Evolutionary conservation across 2,329 filamentous ascomycete genomes (phyloP).

Genomic region (Calonectria pteridis): DNA sequence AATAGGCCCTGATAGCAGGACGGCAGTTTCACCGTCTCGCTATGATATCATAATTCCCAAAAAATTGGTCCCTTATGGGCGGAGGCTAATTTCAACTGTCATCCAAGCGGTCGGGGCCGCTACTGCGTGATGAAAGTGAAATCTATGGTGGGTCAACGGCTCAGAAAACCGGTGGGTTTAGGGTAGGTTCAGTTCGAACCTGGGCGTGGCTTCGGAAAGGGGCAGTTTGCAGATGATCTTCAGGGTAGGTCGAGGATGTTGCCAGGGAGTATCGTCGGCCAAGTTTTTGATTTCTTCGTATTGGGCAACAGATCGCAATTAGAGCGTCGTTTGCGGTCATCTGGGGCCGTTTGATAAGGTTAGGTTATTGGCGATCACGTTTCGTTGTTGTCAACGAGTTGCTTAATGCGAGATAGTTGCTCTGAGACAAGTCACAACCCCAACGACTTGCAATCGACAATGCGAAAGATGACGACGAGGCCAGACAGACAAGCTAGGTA

Average conservation of each 20-base stretch:
- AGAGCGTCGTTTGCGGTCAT: background rate
- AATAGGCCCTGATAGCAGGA: background rate
- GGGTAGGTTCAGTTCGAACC: background rate
- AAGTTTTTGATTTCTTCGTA: background rate
- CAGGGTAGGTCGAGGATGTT: background rate
- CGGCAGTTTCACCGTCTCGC: background rate
- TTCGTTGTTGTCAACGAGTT: background rate
- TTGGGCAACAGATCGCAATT: background rate
- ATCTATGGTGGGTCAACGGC: conserved; percentile 6
- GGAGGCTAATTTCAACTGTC: background rate
- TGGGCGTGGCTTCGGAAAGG: background rate
- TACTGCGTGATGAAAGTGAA: conserved; percentile 15
- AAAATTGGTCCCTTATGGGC: background rate
- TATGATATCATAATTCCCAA: conserved; percentile 10
- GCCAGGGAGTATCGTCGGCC: background rate
- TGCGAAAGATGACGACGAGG: background rate
- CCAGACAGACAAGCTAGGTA: background rate
- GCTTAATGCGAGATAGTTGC: background rate
- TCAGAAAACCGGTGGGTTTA: background rate
- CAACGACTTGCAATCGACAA: background rate
- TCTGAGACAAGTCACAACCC: background rate
- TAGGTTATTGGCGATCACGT: background rate
- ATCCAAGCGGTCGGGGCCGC: conserved; percentile 20
- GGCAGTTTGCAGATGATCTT: background rate
- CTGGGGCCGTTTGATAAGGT: background rate